phyloP scores from a whole-genome alignment of 495 filamentous ascomycete species.

The Penicillium turbatum region DNA sequence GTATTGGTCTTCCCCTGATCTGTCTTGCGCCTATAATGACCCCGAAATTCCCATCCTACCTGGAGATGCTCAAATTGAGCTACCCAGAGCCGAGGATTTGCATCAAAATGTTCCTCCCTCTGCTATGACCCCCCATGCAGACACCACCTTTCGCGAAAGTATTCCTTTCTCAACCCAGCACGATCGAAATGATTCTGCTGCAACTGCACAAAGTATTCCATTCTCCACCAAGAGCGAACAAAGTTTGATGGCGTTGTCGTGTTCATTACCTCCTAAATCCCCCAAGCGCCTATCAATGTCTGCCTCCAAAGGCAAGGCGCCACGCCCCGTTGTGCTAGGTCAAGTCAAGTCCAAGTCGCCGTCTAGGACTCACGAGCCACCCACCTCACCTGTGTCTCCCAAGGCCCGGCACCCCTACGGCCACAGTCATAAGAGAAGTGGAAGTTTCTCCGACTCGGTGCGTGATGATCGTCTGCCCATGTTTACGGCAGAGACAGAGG shows the following conservation, averaged over 20 bases:
- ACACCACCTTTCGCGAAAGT: conserved; percentile 32
- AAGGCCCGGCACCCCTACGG: conserved; percentile 34
- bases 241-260: conserved; percentile 68
- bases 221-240: conserved; percentile 50
- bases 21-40: conserved; percentile 47
- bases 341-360: conserved; percentile 20
- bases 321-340: conserved; percentile 57
- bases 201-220: conserved; percentile 43
- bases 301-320: conserved; percentile 44
- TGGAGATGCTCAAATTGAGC: conserved; percentile 52
- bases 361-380: conserved; percentile 19
- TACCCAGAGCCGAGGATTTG: conserved; percentile 12
- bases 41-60: conserved; percentile 69
- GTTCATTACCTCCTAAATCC: conserved; percentile 71
- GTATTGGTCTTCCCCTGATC: conserved; percentile 78
- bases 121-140: conserved; percentile 1
- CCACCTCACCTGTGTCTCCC: conserved; percentile 24
- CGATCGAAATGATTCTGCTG: conserved; percentile 43
- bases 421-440: conserved; percentile 64
- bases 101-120: conserved; percentile 9
- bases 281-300: conserved; percentile 44
- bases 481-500: conserved; percentile 22
- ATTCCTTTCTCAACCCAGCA: conserved; percentile 28
- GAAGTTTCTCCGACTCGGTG: conserved; percentile 82
- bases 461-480: conserved; percentile 65